These are phyloP conservation scores for Aegilops tauschii DNA, from an alignment of 176 grass and related monocot genomes.

Conservation along the genomic window DNA sequence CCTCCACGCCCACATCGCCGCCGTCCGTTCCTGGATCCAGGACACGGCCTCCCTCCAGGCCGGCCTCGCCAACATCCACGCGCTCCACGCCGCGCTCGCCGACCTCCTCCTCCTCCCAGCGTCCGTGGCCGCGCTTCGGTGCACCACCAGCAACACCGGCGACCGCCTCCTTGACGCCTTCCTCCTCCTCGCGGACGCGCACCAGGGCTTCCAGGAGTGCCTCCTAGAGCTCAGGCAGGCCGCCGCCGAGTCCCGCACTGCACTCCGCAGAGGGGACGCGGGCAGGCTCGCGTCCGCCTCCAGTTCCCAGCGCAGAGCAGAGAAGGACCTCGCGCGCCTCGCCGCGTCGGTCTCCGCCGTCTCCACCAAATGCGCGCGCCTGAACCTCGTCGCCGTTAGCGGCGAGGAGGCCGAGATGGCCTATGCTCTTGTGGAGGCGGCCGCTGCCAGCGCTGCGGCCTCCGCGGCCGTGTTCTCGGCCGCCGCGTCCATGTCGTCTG, in stretches of 20 bases:
- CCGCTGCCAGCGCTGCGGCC: background rate
- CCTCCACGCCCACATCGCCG: slow-evolving; percentile 23
- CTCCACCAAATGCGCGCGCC: background rate
- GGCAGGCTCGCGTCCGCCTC: background rate
- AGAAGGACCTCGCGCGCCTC: slow-evolving; percentile 36
- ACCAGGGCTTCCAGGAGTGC: slow-evolving; percentile 37
- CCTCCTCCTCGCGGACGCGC: slow-evolving; percentile 60
- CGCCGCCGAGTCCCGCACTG: slow-evolving; percentile 9
- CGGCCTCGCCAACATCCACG: slow-evolving; percentile 33
- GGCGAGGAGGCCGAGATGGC: slow-evolving; percentile 31
- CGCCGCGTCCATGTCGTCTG: background rate
- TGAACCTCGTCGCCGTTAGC: background rate
- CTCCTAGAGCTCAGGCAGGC: slow-evolving; percentile 5
- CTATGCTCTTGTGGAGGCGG: slow-evolving; percentile 29
- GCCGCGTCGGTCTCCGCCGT: background rate
- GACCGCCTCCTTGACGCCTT: slow-evolving; percentile 51
- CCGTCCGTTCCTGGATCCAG: slow-evolving; percentile 12
- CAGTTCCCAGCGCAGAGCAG: slow-evolving; percentile 23
- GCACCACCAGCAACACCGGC: background rate
- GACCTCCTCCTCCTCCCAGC: background rate
- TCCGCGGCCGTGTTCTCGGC: slow-evolving; percentile 32
- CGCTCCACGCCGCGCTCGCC: slow-evolving; percentile 29
- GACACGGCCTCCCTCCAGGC: slow-evolving; percentile 3
- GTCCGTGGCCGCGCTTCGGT: background rate
- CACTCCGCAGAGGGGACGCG: slow-evolving; percentile 29